These are phyloP conservation scores for Pichia kluyveri DNA, from an alignment of 805 yeast genomes.

Conservation along the genomic window DNA sequence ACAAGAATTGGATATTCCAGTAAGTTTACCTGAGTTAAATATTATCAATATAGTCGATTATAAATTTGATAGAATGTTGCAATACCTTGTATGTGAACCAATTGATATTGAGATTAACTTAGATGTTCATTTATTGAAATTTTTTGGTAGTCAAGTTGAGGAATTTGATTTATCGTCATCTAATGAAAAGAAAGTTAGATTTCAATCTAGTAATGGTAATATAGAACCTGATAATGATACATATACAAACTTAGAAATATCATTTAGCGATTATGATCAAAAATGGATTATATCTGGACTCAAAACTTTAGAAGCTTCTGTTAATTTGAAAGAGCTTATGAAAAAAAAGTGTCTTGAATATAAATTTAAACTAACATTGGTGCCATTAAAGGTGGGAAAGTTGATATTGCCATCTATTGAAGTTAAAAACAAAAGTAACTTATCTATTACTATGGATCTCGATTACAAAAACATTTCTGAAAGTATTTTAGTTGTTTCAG, in stretches of 20 bases:
- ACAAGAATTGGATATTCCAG: conserved; percentile 34
- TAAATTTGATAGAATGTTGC: conserved; percentile 29
- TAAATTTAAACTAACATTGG: conserved; percentile 36
- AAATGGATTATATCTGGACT: conserved; percentile 78
- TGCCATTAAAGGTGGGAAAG: conserved; percentile 74
- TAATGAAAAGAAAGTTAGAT: conserved; percentile 24
- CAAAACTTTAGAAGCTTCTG: conserved; percentile 37
- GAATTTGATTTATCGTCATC: conserved; percentile 3
- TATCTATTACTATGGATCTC: conserved; percentile 41
- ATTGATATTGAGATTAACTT: conserved; percentile 38
- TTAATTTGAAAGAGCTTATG: conserved; percentile 11
- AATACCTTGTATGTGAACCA: conserved; percentile 56
- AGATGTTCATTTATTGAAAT: conserved; percentile 15
- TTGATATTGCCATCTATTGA: conserved; percentile 56
- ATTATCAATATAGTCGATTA: conserved; percentile 52
- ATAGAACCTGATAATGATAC: conserved; percentile 6
- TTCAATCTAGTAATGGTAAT: conserved; percentile 3
- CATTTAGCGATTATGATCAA: conserved; percentile 32
- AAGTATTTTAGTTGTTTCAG: conserved; percentile 63
- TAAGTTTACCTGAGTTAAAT: conserved; percentile 53
- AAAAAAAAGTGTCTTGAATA: conserved; percentile 8
- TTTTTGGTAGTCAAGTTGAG: not conserved
- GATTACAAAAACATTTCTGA: conserved; percentile 64
- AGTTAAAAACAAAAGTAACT: conserved; percentile 27
- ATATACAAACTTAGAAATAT: conserved; percentile 17